phyloP scores from a whole-genome alignment of 2,329 filamentous ascomycete genomes.

The Zarea fungicola region DNA sequence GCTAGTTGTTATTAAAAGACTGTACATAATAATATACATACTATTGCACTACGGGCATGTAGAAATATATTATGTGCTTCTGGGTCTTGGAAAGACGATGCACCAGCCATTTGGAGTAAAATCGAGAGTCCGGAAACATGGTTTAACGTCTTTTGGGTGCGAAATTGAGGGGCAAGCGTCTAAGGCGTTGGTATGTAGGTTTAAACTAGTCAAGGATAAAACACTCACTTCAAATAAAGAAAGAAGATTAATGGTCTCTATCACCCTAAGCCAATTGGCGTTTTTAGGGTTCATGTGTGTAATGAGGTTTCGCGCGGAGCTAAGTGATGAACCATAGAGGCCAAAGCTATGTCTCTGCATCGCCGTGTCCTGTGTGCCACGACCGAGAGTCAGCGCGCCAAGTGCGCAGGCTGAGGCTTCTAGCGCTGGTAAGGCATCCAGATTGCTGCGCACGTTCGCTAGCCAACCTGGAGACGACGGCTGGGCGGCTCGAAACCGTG shows the following conservation, averaged over 20 bases:
- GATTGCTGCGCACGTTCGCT: neutral
- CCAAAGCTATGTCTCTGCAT: neutral
- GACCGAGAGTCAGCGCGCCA: neutral
- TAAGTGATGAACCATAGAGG: neutral
- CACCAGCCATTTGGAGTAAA: neutral
- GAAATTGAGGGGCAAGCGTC: neutral
- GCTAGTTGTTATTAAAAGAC: neutral
- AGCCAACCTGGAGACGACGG: neutral
- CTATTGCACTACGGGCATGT: neutral
- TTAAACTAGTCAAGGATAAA: too few species aligned
- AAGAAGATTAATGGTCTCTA: neutral
- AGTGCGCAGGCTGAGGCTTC: neutral
- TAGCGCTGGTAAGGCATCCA: neutral
- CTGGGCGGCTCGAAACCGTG: neutral
- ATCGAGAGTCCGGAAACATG: neutral
- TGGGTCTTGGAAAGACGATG: neutral
- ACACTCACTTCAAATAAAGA: neutral
- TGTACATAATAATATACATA: neutral
- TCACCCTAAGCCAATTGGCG: neutral
- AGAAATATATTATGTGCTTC: slow-evolving; percentile 1
- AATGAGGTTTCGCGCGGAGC: neutral
- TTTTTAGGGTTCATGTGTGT: neutral
- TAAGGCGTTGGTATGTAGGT: too few species aligned
- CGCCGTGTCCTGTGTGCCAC: neutral
- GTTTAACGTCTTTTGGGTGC: neutral